A percentile compares a stretch with the other conserved stretches of the same genome.
Conservation (phyloP, 2,329 filamentous ascomycete species). For the Calonectria hawksworthii region DNA sequence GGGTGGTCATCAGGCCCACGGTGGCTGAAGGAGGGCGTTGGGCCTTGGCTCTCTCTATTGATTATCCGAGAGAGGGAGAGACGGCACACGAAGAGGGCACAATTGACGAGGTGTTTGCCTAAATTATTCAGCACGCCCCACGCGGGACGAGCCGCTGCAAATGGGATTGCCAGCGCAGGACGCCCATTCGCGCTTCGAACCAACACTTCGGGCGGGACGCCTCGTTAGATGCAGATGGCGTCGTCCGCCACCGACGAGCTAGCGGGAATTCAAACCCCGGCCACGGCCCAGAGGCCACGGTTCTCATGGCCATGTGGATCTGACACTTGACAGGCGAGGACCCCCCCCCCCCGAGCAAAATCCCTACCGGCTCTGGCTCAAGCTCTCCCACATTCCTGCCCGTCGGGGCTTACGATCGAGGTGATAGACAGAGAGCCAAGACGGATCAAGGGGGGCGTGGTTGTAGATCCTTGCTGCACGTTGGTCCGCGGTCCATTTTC, state of each 20-base stretch:
- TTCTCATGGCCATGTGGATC: not conserved
- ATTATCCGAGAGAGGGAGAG: not conserved
- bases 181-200: not conserved
- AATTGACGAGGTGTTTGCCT: slow-evolving; percentile 23
- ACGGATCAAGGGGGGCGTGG: not conserved
- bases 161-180: slow-evolving; percentile 1
- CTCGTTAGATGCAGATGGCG: slow-evolving; percentile 7
- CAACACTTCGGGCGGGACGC: slow-evolving; percentile 7
- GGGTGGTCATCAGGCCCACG: slow-evolving; percentile 10
- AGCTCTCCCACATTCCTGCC: not conserved
- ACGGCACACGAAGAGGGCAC: not conserved
- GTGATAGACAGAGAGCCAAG: not conserved
- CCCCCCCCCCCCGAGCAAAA: not conserved
- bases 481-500: not conserved
- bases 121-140: not conserved
- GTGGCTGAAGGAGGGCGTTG: slow-evolving; percentile 1
- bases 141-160: slow-evolving; percentile 27
- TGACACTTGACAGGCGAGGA: slow-evolving; percentile 10
- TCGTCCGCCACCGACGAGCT: not conserved
- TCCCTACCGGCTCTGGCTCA: not conserved
- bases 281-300: not conserved
- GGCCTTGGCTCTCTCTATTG: not conserved
- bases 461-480: slow-evolving; percentile 1
- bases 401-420: not conserved
- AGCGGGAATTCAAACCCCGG: not conserved